Base-by-base conservation (phyloP, 805 yeast genomes). In the Yarrowia alimentaria region DNA sequence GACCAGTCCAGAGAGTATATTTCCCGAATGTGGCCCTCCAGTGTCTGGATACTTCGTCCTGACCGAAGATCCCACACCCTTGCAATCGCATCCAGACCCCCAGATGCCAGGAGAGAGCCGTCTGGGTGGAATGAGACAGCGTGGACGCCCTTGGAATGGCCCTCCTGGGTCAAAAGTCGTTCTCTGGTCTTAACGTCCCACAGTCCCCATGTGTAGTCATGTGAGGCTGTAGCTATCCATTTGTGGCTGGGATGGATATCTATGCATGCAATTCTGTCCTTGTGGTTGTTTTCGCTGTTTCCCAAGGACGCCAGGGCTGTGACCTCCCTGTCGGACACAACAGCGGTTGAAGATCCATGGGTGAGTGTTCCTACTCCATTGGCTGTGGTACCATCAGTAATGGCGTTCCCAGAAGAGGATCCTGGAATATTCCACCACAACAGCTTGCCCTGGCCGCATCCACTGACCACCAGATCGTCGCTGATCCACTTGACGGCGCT, bases 21-120 rank as follows among this genome's bases (percentile, higher is more conserved):
- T 0, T 86, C 88, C 53, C 79, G 76, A 6, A 78, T 75, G 64
- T 93, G 98, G 1, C 85, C 85, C 21, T 73, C 70, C 4, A 88
- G 64, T 8, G 72, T 65, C 62, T 77, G 71, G 1, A 85, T 73
- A 0, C 79, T 70, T 51, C 77, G 72, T 3, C 97, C 98, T 0
- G 83, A 72, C 48, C 99, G 68, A 30, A 91, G 64, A 67, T 91
- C 99, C 97, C 97, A 91, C 2, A 90, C 62, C 34, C 83, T 69
- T 0, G 80, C 81, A 14, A 79, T 66, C 0, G 82, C 84, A 64
- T 91, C 97, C 5, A 81, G 67, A 0, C 96, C 96, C 3, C 83
- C 93, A 10, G 87, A 78, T 0, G 84, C 82, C 6, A 84, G 59
- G 5, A 91, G 64, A 2, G 91, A 71, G 1, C 98, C 97, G 59